Conservation (phyloP, 805 yeast genomes). For the Lachancea fermentati region DNA sequence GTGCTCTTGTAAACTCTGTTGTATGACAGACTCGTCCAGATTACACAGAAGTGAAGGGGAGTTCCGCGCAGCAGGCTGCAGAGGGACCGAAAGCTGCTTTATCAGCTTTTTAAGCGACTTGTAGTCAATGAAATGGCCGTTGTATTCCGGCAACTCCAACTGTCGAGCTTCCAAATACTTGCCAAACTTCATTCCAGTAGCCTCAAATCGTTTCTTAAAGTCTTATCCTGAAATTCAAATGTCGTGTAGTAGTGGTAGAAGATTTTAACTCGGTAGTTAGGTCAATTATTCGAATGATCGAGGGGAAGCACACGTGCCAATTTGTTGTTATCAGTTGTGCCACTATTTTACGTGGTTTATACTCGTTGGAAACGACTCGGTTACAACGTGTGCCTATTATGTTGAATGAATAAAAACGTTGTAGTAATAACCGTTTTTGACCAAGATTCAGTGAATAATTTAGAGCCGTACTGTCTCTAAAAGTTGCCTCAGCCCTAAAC, state of each 20-base stretch:
- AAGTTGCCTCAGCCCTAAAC: too few species aligned
- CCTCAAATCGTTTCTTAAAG: too few species aligned
- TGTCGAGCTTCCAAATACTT: constrained; percentile 92
- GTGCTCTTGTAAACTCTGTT: constrained; percentile 70
- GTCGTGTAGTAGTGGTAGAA: too few species aligned
- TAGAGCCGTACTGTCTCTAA: too few species aligned
- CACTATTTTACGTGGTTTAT: too few species aligned
- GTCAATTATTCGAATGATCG: background rate
- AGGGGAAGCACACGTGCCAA: background rate
- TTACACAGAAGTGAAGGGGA: background rate
- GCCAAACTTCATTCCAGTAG: constrained; percentile 75
- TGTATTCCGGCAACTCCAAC: constrained; percentile 90
- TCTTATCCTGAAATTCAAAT: too few species aligned
- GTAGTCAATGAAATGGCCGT: constrained; percentile 90
- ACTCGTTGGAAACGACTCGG: too few species aligned
- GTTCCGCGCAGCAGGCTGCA: constrained; percentile 8
- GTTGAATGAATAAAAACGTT: too few species aligned
- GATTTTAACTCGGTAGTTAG: too few species aligned
- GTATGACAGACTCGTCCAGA: constrained; percentile 36
- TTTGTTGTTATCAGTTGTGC: background rate
- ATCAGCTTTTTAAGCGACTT: constrained; percentile 88
- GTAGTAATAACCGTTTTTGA: too few species aligned
- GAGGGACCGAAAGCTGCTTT: constrained; percentile 61
- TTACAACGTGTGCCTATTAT: too few species aligned
- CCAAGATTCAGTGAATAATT: too few species aligned